phyloP scores from a whole-genome alignment of 352 stramenopile species.

The Nothophytophthora sp. region DNA sequence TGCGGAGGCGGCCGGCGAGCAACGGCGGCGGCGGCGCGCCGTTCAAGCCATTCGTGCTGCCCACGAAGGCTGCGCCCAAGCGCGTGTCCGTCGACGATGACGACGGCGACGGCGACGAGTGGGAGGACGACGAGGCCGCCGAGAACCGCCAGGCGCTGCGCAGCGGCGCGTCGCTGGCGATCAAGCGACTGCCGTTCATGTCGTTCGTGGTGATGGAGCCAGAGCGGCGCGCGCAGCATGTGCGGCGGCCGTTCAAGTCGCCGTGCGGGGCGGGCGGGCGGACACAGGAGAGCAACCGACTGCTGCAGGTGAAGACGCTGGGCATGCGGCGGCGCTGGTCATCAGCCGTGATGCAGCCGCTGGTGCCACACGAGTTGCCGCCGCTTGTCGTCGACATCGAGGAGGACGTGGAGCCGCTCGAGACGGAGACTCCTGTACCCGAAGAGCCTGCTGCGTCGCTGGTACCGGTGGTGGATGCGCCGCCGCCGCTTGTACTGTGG shows the following conservation, averaged over 20 bases:
- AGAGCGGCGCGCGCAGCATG: conserved; percentile 51
- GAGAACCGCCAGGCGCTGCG: conserved; percentile 56
- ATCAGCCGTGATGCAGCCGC: conserved; percentile 42
- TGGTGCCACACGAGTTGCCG: conserved; percentile 68
- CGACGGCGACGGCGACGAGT: conserved; percentile 32
- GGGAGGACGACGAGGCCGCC: conserved; percentile 34
- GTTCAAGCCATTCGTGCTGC: conserved; percentile 84
- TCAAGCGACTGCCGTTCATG: conserved; percentile 83
- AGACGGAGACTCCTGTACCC: conserved; percentile 17
- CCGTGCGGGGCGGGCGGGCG: conserved; percentile 56
- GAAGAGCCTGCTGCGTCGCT: conserved; percentile 23
- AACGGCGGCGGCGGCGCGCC: conserved; percentile 24
- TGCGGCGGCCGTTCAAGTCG: conserved; percentile 80
- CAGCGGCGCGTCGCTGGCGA: conserved; percentile 46
- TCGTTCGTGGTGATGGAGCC: conserved; percentile 77
- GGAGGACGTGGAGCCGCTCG: conserved; percentile 39
- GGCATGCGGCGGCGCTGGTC: conserved; percentile 72
- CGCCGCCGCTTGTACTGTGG: conserved; percentile 82
- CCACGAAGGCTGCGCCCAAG: conserved; percentile 36
- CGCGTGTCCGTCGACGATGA: not conserved
- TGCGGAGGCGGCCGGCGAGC: conserved; percentile 41
- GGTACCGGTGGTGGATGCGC: conserved; percentile 27
- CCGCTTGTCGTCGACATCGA: conserved; percentile 69
- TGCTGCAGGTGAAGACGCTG: conserved; percentile 84
- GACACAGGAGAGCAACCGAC: conserved; percentile 72